phyloP scores from a whole-genome alignment of 1,139 yeast species.

The Kodamaea plutei region DNA sequence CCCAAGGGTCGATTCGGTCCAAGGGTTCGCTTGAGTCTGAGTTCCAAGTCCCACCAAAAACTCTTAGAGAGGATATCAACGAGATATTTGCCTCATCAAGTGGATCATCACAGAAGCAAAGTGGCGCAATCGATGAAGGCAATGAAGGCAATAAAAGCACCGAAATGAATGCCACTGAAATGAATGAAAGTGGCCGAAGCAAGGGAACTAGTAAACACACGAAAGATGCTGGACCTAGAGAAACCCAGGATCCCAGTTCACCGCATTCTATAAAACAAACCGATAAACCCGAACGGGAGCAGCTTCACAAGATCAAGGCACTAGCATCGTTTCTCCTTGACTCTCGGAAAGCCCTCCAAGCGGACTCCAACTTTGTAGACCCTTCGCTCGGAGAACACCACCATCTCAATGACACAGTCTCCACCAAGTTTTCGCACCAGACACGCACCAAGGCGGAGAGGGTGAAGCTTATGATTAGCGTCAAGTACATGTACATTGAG shows the following conservation, averaged over 20 bases:
- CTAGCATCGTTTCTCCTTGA: conserved; percentile 41
- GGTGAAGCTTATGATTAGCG: conserved; percentile 47
- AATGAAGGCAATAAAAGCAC: neutral
- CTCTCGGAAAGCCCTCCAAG: conserved; percentile 38
- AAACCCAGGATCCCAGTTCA: too few relatives aligned
- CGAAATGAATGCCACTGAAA: neutral
- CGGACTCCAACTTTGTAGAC: conserved; percentile 39
- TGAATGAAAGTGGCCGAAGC: too few relatives aligned
- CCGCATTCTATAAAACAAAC: too few relatives aligned
- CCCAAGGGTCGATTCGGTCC: neutral
- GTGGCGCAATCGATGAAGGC: neutral
- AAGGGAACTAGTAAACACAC: too few relatives aligned
- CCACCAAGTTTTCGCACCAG: conserved; percentile 24
- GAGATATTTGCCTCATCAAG: neutral
- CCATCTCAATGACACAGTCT: conserved; percentile 8
- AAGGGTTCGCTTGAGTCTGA: neutral
- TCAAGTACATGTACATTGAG: conserved; percentile 48
- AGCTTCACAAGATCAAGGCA: conserved; percentile 42
- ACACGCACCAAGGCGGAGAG: conserved; percentile 50
- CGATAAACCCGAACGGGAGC: too few relatives aligned
- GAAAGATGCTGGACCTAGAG: too few relatives aligned
- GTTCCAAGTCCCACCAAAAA: neutral
- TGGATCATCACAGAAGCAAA: neutral
- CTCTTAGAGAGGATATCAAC: neutral
- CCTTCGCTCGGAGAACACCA: conserved; percentile 16